Evolutionary conservation across 2,329 filamentous ascomycete species (phyloP), one percentile per base, ranked within the genome.

Genomic region (Neopestalotiopsis rosae): DNA sequence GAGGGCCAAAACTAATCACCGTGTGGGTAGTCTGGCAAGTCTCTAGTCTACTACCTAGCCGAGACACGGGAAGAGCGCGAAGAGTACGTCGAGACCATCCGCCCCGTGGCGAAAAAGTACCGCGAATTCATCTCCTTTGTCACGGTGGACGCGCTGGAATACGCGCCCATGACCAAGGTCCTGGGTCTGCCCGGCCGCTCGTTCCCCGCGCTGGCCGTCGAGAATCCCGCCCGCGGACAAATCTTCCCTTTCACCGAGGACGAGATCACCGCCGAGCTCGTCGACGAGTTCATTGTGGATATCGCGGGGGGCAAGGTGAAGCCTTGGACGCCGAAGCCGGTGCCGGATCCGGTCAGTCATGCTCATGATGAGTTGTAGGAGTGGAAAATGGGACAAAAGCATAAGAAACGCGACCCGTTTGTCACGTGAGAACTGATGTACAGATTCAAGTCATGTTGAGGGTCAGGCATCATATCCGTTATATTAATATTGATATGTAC

Each of bases 71-170:
- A 69, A 9, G 78, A 83, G 40, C 79, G 80, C 3, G 75, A 80
- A 3, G 71, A 68, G 1, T 86, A 82, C 72, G 73, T 79, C 4
- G 61, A 72, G 1, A 73, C 76, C 5, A 77, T 87, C 63, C 75
- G 77, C 17, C 78, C 80, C 4, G 73, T 85, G 1, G 85, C 85
- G 1, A 81, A 81, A 69, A 81, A 80, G 70, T 86, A 84, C 73
- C 71, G 76, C 67, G 83, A 86, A 13, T 86, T 85, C 68, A 78
- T 87, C 13, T 77, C 75, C 67, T 87, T 87, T 69, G 81, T 84
- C 4, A 86, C 83, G 1, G 81, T 86, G 1, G 83, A 87, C 68
- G 76, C 78, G 0, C 68, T 72, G 38, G 83, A 86, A 69, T 87
- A 87, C 71, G 79, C 77, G 4, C 81, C 85, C 30, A 82, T 86